These are phyloP conservation scores for Breviolum minutum DNA, from an alignment of 73 alveolate genomes.

Conservation along the genomic window DNA sequence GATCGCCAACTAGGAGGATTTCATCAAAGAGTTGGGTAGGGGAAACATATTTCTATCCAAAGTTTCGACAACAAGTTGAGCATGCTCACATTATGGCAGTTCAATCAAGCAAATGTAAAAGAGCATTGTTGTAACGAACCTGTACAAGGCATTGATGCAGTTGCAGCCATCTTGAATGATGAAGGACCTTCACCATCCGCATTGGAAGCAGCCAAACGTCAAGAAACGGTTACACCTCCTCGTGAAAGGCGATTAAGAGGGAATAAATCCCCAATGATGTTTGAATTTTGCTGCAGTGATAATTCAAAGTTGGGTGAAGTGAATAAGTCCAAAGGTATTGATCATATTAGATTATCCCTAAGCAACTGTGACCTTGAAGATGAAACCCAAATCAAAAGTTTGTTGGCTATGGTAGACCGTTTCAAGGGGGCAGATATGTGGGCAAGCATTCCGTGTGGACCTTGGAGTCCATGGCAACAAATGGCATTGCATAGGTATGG, in stretches of 20 bases:
- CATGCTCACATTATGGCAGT: background rate
- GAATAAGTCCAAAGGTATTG: background rate
- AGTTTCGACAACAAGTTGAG: background rate
- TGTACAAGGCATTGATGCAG: no score
- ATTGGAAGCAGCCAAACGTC: background rate
- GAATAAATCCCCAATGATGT: background rate
- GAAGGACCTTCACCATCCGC: background rate
- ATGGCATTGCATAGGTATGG: background rate
- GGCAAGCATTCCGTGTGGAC: background rate
- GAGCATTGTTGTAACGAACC: no score
- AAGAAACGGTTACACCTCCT: background rate
- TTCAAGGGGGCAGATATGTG: background rate
- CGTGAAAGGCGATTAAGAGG: background rate
- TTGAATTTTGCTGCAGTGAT: conserved; percentile 8
- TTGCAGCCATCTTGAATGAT: background rate
- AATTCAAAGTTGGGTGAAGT: no score
- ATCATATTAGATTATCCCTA: background rate
- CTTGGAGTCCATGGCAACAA: background rate
- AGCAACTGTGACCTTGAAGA: background rate
- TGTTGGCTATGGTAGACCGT: background rate
- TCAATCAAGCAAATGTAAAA: background rate
- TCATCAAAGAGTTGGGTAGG: conserved; percentile 48
- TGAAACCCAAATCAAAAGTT: background rate
- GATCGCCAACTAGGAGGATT: background rate
- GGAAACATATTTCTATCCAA: conserved; percentile 7